Conservation (phyloP, 306 rosid genomes). For the Cicer pinnatifidum region DNA sequence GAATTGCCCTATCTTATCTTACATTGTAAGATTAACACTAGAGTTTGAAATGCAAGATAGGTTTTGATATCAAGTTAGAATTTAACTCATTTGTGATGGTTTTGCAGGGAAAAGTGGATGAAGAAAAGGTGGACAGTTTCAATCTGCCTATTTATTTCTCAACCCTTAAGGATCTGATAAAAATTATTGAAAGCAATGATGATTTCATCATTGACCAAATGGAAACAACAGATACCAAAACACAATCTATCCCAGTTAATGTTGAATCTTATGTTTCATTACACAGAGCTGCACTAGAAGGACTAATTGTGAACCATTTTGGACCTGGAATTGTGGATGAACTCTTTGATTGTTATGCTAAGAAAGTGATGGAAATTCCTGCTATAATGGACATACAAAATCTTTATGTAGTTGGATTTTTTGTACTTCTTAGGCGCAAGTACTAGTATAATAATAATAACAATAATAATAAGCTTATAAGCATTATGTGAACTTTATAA, state of each 20-base stretch:
- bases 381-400: constrained; percentile 22
- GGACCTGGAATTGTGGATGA: constrained; percentile 43
- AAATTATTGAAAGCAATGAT: constrained; percentile 38
- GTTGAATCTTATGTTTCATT: constrained; percentile 4
- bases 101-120: constrained; percentile 44
- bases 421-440: constrained; percentile 47
- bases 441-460: no score
- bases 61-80: no score
- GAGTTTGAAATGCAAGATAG: no score
- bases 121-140: constrained; percentile 48
- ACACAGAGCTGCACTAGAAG: constrained; percentile 41
- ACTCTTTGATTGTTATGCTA: constrained; percentile 37
- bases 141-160: constrained; percentile 46
- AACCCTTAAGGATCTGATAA: constrained; percentile 30
- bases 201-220: constrained; percentile 40
- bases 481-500: neutral
- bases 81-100: neutral
- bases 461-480: neutral
- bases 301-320: constrained; percentile 41
- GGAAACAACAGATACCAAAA: constrained; percentile 10
- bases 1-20: neutral
- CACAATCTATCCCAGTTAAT: neutral
- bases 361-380: constrained; percentile 41
- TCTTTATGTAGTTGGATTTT: neutral
- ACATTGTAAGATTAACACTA: no score